phyloP scores from a whole-genome alignment of 2,329 filamentous ascomycete genomes.

The Arthrobotrys sphaeroides region DNA sequence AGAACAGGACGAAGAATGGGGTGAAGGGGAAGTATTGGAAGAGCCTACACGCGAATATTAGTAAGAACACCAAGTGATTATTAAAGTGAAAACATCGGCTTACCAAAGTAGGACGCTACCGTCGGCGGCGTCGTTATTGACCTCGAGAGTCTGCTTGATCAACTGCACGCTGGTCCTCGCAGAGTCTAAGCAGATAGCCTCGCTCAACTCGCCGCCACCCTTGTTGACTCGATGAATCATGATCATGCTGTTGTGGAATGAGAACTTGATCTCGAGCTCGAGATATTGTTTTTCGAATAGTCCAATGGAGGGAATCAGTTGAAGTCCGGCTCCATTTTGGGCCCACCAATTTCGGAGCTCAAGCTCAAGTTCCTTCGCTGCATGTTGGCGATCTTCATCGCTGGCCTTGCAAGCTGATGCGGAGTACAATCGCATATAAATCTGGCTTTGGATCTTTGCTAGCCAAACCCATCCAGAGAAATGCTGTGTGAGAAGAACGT shows the following conservation, averaged over 20 bases:
- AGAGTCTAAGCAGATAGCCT: slow-evolving; percentile 48
- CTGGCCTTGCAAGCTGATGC: slow-evolving; percentile 61
- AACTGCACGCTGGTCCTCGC: slow-evolving; percentile 49
- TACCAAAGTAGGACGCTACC: slow-evolving; percentile 60
- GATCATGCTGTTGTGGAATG: slow-evolving; percentile 52
- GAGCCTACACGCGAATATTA: slow-evolving; percentile 29
- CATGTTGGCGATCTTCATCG: slow-evolving; percentile 61
- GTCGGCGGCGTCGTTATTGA: slow-evolving; percentile 60
- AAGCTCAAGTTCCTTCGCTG: slow-evolving; percentile 58
- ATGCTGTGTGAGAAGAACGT: slow-evolving; percentile 64
- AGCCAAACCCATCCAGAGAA: slow-evolving; percentile 68
- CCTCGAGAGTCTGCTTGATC: slow-evolving; percentile 49
- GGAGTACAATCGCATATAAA: slow-evolving; percentile 70
- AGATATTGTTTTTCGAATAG: slow-evolving; percentile 59
- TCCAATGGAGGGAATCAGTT: slow-evolving; percentile 43
- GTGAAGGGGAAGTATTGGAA: slow-evolving; percentile 67
- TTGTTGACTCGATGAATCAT: slow-evolving; percentile 50
- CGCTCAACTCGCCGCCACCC: slow-evolving; percentile 41
- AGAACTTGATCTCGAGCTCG: slow-evolving; percentile 57
- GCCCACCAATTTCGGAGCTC: slow-evolving; percentile 57
- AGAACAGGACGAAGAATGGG: slow-evolving; percentile 71
- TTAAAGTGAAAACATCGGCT: neutral
- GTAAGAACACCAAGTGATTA: neutral
- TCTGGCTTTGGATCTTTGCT: slow-evolving; percentile 68
- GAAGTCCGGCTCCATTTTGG: slow-evolving; percentile 53